These are phyloP conservation scores for Aspergillus sojae DNA, from an alignment of 2,329 filamentous ascomycete species.

Conservation along the genomic window DNA sequence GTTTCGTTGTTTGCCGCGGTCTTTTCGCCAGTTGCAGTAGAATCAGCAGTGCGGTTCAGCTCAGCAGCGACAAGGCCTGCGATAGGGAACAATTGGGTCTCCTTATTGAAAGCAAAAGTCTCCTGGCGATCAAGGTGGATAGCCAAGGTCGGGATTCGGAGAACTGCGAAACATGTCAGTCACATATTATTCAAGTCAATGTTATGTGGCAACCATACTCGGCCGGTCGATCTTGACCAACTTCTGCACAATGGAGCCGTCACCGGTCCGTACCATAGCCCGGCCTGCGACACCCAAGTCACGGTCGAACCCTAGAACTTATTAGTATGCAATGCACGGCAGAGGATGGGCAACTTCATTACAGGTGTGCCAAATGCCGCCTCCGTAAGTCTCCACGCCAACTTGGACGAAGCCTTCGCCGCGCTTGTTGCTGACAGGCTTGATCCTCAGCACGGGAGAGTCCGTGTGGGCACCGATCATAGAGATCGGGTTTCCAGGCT, in stretches of 20 bases:
- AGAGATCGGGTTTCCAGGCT: slow-evolving; percentile 81
- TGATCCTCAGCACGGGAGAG: slow-evolving; percentile 86
- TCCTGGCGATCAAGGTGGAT: slow-evolving; percentile 89
- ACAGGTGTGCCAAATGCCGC: slow-evolving; percentile 95
- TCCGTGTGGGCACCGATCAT: slow-evolving; percentile 98
- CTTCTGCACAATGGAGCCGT: slow-evolving; percentile 77
- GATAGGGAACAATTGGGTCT: slow-evolving; percentile 93
- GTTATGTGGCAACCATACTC: slow-evolving; percentile 42
- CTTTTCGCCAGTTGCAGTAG: slow-evolving; percentile 37
- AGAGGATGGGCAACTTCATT: slow-evolving; percentile 11
- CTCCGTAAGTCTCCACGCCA: slow-evolving; percentile 94
- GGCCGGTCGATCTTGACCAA: slow-evolving; percentile 89
- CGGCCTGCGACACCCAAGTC: slow-evolving; percentile 89
- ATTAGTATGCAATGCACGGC: slow-evolving; percentile 15
- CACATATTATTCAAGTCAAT: background rate
- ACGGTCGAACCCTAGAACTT: slow-evolving; percentile 75
- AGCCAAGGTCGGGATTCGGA: slow-evolving; percentile 89
- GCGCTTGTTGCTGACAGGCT: slow-evolving; percentile 89
- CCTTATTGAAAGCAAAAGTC: slow-evolving; percentile 93
- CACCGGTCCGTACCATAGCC: slow-evolving; percentile 74
- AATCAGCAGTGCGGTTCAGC: slow-evolving; percentile 71
- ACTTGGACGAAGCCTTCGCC: slow-evolving; percentile 89
- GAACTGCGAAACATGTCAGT: slow-evolving; percentile 49
- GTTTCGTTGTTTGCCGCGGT: slow-evolving; percentile 22
- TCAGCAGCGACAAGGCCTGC: slow-evolving; percentile 84